Base-by-base conservation (phyloP, 176 grass and related monocot species). In the Cenchrus fungigraminus region DNA sequence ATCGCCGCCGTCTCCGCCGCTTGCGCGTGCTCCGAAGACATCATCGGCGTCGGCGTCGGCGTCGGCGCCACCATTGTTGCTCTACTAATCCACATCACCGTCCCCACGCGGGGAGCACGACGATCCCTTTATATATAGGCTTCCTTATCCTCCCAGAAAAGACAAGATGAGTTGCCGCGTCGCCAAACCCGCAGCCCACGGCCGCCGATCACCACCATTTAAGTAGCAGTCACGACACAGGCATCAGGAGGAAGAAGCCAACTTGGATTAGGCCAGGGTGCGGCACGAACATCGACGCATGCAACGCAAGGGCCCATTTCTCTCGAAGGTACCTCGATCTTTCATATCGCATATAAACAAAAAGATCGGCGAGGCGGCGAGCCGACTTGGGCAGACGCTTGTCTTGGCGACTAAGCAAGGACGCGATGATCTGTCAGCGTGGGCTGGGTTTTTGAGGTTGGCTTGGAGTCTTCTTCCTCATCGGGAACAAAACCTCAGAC, bases 1-100 rank as follows among this genome's bases (percentile, higher is more conserved):
- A 94, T 94, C 34, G 67, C 78, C 57, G 85, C 79, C 25, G 59
- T 92, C 87, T 94, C 93, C 31, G 31, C 74, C 43, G 59, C 86
- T 8, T 54, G 86, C n/a, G 59, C 53, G 17, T 62, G 64, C 63
- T 89, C 87, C 40, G 90, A 80, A 6, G 63, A 65, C 5, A 7
- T 68, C 54, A 0, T 20, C 54, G 71, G 7, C 34, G 86, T 10
- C 8, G 66, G 3, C 6, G 75, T 47, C 43, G 19, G 1, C 44
- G 74, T 46, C 42, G 44, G 1, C 44, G 44, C 6, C 68, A 60
- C 8, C 65, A 71, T 79, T 47, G 20, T 45, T 82, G 37, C 37
- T 40, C 37, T 40, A 40, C 53, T 29, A 13, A 10, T 14, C 7
- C 65, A 6, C 65, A 74, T 54, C 22, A 25, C 37, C 34, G 8